Conservation (phyloP, 257 asterid genomes). For the Solanum medicagineum region DNA sequence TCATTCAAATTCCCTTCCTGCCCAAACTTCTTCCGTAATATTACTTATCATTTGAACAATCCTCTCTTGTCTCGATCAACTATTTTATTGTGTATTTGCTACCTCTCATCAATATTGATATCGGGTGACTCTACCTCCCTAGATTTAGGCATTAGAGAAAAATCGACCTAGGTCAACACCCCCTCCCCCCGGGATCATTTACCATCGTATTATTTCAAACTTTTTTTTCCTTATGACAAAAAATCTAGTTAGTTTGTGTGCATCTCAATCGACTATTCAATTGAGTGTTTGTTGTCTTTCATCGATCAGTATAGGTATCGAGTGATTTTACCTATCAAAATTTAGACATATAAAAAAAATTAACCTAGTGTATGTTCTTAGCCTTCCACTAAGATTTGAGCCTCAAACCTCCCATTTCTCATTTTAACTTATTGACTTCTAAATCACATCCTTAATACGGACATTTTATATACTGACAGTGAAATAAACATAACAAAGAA, state of each 20-base stretch:
- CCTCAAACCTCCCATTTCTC: neutral
- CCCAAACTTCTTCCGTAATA: neutral
- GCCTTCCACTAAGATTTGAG: neutral
- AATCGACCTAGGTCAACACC: neutral
- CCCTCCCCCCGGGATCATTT: neutral
- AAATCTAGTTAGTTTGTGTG: neutral
- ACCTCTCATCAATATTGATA: neutral
- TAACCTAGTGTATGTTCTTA: neutral
- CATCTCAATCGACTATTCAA: neutral
- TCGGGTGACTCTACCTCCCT: neutral
- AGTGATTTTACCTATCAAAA: neutral
- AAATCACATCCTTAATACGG: neutral
- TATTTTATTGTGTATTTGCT: neutral
- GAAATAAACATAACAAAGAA: neutral
- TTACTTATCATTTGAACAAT: neutral
- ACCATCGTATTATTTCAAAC: neutral
- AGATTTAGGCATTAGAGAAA: neutral
- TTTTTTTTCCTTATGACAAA: neutral
- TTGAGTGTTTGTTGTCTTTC: neutral
- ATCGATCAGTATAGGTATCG: rapidly evolving
- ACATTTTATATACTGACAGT: neutral
- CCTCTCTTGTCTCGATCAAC: neutral
- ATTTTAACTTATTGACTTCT: neutral
- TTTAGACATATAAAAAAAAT: neutral
- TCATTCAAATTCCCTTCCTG: neutral